These are phyloP conservation scores for Acanthamoeba triangularis DNA, from an alignment of 208 protist species.

Conservation along the genomic window DNA sequence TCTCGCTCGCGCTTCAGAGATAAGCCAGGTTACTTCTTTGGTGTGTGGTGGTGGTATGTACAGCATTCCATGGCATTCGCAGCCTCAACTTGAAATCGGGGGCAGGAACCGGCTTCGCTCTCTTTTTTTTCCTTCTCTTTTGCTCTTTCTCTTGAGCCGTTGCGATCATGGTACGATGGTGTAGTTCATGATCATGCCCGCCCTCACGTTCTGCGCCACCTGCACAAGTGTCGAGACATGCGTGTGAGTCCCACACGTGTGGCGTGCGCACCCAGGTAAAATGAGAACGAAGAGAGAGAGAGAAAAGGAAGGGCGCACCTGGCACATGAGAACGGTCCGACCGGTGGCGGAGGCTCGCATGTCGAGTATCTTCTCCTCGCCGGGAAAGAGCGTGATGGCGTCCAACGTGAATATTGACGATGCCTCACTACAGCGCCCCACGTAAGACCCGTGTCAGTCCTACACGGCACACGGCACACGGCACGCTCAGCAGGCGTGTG, in stretches of 20 bases:
- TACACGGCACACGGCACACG: background rate
- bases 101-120: no score
- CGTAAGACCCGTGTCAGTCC: background rate
- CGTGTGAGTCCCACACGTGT: background rate
- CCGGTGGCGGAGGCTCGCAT: background rate
- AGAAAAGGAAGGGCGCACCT: background rate
- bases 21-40: no score
- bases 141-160: no score
- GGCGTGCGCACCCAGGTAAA: no score
- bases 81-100: no score
- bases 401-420: background rate
- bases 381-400: background rate
- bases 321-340: background rate
- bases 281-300: no score
- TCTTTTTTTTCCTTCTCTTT: no score
- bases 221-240: background rate
- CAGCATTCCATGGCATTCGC: no score
- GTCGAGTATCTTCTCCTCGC: slow-evolving; percentile 2
- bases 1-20: no score
- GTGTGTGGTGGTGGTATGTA: no score
- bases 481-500: no score
- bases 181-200: background rate
- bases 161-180: background rate
- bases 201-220: slow-evolving; percentile 1
- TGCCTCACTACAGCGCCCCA: background rate